Conservation (phyloP, 768 basidiomycete species). For the Albatrellus ellisii region DNA sequence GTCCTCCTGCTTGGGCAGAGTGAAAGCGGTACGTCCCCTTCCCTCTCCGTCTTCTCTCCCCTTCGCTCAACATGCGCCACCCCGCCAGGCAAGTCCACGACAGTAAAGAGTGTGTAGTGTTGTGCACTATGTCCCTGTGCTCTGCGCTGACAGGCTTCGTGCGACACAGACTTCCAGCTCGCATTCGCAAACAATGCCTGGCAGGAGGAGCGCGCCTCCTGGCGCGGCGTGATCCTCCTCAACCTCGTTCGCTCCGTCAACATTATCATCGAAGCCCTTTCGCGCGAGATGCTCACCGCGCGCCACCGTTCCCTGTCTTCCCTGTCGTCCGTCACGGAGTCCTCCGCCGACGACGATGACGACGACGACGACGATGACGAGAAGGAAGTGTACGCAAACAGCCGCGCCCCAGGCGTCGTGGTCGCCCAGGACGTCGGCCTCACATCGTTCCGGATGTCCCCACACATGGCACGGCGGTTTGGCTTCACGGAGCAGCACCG, state of each 20-base stretch:
- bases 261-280: constrained; percentile 47
- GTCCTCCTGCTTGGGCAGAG: constrained; percentile 27
- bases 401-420: too few species aligned
- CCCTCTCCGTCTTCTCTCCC: not conserved
- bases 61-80: not conserved
- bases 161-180: constrained; percentile 53
- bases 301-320: not conserved
- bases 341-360: not conserved
- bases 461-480: not conserved
- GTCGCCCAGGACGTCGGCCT: constrained; percentile 3
- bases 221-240: constrained; percentile 69
- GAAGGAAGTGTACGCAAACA: too few species aligned
- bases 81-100: constrained; percentile 26
- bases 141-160: constrained; percentile 17
- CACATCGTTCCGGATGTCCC: constrained; percentile 4
- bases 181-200: constrained; percentile 49
- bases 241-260: constrained; percentile 67
- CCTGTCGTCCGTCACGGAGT: not conserved
- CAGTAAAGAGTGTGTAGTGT: constrained; percentile 22
- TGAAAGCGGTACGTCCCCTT: constrained; percentile 19
- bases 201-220: constrained; percentile 57
- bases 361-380: too few species aligned
- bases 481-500: constrained; percentile 38
- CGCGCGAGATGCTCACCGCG: constrained; percentile 33
- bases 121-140: not conserved